phyloP scores from a whole-genome alignment of 2,329 filamentous ascomycete species.

The Volutella citrinella region DNA sequence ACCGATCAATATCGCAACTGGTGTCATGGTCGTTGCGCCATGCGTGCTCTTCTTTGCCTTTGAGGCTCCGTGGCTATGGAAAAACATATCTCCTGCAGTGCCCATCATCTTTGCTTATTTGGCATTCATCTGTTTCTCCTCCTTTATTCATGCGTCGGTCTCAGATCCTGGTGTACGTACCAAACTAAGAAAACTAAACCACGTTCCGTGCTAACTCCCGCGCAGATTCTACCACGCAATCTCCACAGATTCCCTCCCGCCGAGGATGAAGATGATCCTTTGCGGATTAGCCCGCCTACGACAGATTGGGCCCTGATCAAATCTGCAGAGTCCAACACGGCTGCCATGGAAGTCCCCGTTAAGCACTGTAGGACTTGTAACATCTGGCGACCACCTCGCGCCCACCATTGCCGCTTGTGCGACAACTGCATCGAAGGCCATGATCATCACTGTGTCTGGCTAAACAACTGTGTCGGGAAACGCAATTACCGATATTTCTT shows the following conservation, averaged over 20 bases:
- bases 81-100: constrained; percentile 80
- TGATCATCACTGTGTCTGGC: constrained; percentile 97
- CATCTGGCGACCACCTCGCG: constrained; percentile 93
- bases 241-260: constrained; percentile 81
- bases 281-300: constrained; percentile 77
- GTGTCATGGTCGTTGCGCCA: constrained; percentile 74
- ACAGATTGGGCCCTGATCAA: constrained; percentile 95
- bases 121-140: constrained; percentile 87
- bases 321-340: constrained; percentile 68
- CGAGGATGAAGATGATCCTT: constrained; percentile 73
- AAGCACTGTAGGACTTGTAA: constrained; percentile 98
- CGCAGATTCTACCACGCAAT: constrained; percentile 85
- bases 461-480: constrained; percentile 96
- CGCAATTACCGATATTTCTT: constrained; percentile 99
- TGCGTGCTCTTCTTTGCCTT: constrained; percentile 80
- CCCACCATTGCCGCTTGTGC: constrained; percentile 93
- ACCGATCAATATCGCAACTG: constrained; percentile 87
- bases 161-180: constrained; percentile 85
- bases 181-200: not conserved
- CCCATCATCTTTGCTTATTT: constrained; percentile 88
- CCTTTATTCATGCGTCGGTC: constrained; percentile 87
- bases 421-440: constrained; percentile 97
- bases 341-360: constrained; percentile 95
- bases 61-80: constrained; percentile 83
- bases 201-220: not conserved